These are phyloP conservation scores for Silene conica DNA, from an alignment of 148 eudicot genomes.

Conservation along the genomic window DNA sequence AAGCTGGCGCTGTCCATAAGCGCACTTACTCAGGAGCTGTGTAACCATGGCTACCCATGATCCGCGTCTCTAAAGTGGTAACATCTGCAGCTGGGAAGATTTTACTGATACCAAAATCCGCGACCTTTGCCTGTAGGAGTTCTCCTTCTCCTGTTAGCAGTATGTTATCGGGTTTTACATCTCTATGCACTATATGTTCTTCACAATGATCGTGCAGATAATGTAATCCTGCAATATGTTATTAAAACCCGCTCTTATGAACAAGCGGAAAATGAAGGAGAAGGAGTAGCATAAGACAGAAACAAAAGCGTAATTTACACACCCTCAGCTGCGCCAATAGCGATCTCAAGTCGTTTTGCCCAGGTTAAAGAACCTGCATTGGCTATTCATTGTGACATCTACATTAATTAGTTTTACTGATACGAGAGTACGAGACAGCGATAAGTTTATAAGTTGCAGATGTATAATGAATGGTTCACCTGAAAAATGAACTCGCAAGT, in stretches of 20 bases:
- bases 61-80: constrained; percentile 17
- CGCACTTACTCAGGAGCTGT: constrained; percentile 43
- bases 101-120: constrained; percentile 41
- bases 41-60: constrained; percentile 36
- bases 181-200: constrained; percentile 34
- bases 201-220: constrained; percentile 36
- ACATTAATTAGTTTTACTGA: not conserved
- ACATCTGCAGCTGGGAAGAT: constrained; percentile 24
- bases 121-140: constrained; percentile 27
- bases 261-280: not conserved
- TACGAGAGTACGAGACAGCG: not conserved
- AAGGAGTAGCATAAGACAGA: not conserved
- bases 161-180: constrained; percentile 34
- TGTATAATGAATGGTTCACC: too few relatives aligned
- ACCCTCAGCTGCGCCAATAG: constrained; percentile 51
- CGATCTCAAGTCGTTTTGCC: constrained; percentile 41
- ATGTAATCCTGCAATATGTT: constrained; percentile 28
- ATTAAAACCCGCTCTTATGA: not conserved
- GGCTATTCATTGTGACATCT: constrained; percentile 7
- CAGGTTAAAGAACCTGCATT: constrained; percentile 33
- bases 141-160: constrained; percentile 16
- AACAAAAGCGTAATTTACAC: too few relatives aligned
- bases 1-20: too few relatives aligned
- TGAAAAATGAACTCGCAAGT: constrained; percentile 32
- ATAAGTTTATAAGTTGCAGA: too few relatives aligned